A percentile compares a stretch with the other conserved stretches of the same genome.
Evolutionary conservation across 257 asterid species (phyloP).

Genomic region (Craterostigma plantagineum): DNA sequence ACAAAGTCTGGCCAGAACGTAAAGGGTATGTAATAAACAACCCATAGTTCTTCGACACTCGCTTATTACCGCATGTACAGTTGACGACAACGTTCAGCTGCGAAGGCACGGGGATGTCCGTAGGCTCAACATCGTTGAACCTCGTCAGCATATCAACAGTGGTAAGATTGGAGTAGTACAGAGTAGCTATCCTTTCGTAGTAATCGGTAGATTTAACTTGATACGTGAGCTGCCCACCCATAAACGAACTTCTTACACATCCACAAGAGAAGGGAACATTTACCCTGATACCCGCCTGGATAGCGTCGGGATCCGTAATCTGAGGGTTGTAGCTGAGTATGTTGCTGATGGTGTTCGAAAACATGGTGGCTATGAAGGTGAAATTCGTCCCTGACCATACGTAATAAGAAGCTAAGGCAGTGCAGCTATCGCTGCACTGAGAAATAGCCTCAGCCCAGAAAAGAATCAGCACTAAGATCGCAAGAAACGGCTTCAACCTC

Average conservation of each 20-base stretch:
- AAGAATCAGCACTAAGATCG: no score
- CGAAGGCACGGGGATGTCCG: constrained; percentile 31
- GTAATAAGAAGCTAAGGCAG: constrained; percentile 54
- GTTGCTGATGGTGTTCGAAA: not conserved
- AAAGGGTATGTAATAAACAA: constrained; percentile 70
- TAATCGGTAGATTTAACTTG: constrained; percentile 16
- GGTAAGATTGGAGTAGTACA: constrained; percentile 46
- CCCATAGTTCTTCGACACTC: constrained; percentile 32
- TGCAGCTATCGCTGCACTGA: constrained; percentile 32
- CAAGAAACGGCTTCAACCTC: no score
- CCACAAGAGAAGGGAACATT: constrained; percentile 61
- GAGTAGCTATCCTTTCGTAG: constrained; percentile 15
- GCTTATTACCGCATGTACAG: constrained; percentile 63
- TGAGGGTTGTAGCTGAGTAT: constrained; percentile 28
- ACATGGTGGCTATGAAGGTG: constrained; percentile 17
- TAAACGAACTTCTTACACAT: constrained; percentile 27
- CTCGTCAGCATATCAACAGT: constrained; percentile 18
- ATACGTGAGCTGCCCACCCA: constrained; percentile 36
- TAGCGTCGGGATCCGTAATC: constrained; percentile 28
- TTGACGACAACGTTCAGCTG: constrained; percentile 45
- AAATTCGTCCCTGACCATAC: constrained; percentile 17
- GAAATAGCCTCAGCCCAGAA: constrained; percentile 12
- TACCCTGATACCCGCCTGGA: constrained; percentile 18
- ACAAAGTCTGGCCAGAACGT: constrained; percentile 29
- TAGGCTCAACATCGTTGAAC: constrained; percentile 20